These are phyloP conservation scores for Penicillium rolfsii DNA, from an alignment of 2,329 filamentous ascomycete genomes.

Conservation along the genomic window DNA sequence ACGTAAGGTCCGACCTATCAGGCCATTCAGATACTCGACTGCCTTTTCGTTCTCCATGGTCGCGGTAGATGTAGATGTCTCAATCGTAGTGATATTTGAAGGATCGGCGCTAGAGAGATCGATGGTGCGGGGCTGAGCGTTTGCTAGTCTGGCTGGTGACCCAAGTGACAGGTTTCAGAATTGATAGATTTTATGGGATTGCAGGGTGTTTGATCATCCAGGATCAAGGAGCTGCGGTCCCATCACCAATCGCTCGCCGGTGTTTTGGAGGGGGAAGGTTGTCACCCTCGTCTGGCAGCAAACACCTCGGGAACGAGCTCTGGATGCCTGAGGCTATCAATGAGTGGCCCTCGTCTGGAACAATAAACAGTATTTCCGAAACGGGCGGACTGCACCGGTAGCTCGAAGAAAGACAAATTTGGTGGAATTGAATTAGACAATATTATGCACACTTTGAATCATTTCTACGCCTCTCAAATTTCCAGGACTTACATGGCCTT, in stretches of 20 bases:
- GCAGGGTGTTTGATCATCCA: background rate
- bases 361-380: background rate
- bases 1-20: conserved; percentile 78
- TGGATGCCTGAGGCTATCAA: conserved; percentile 12
- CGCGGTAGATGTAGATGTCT: background rate
- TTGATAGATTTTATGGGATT: background rate
- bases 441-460: too few species aligned
- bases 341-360: background rate
- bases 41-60: conserved; percentile 45
- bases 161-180: background rate
- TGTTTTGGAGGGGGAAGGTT: background rate
- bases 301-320: conserved; percentile 5
- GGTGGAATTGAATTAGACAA: background rate
- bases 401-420: background rate
- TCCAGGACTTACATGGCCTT: background rate
- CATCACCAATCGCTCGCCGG: background rate
- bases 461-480: too few species aligned
- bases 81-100: background rate
- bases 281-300: background rate
- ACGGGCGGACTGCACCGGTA: too few species aligned
- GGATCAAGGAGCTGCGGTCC: background rate
- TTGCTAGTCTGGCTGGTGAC: background rate
- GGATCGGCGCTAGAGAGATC: background rate
- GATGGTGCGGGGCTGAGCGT: background rate
- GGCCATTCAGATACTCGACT: conserved; percentile 53